Percentiles rank a stretch among this genome's conserved stretches.
phyloP scores from a whole-genome alignment of 441 rosid species.

The Jatropha multifida region DNA sequence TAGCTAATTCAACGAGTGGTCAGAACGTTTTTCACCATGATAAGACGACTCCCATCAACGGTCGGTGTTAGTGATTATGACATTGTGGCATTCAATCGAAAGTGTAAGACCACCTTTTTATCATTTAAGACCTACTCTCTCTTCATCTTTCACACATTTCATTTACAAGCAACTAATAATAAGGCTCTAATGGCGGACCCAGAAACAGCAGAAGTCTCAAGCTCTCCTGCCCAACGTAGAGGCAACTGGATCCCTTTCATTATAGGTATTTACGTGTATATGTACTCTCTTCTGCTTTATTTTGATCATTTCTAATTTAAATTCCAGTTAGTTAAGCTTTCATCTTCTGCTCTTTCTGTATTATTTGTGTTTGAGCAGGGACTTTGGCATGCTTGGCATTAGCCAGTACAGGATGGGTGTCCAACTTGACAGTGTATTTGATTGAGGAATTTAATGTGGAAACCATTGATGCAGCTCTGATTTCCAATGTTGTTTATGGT shows the following conservation, averaged over 20 bases:
- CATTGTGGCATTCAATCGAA: too few relatives aligned
- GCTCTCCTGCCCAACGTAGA: conserved; percentile 9
- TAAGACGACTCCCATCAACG: too few relatives aligned
- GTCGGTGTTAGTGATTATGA: too few relatives aligned
- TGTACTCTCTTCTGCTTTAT: too few relatives aligned
- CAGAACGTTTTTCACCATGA: too few relatives aligned
- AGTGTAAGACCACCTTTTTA: neutral
- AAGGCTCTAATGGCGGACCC: neutral
- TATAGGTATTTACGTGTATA: conserved; percentile 17
- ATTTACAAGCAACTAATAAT: neutral
- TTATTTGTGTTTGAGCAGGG: conserved; percentile 24
- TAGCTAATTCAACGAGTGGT: too few relatives aligned
- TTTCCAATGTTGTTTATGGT: conserved; percentile 23
- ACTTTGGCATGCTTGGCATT: conserved; percentile 34
- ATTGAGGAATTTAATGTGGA: conserved; percentile 39
- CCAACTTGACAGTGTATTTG: conserved; percentile 50
- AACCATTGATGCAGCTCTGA: conserved; percentile 37
- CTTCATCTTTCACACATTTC: neutral
- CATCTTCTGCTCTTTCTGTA: too few relatives aligned
- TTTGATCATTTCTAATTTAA: too few relatives aligned
- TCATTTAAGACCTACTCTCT: too few relatives aligned
- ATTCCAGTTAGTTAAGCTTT: too few relatives aligned
- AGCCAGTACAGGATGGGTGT: conserved; percentile 37
- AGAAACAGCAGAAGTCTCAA: conserved; percentile 15
- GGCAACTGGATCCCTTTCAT: conserved; percentile 54